These are phyloP conservation scores for Selenicereus undatus DNA, from an alignment of 148 eudicot genomes.

Conservation along the genomic window DNA sequence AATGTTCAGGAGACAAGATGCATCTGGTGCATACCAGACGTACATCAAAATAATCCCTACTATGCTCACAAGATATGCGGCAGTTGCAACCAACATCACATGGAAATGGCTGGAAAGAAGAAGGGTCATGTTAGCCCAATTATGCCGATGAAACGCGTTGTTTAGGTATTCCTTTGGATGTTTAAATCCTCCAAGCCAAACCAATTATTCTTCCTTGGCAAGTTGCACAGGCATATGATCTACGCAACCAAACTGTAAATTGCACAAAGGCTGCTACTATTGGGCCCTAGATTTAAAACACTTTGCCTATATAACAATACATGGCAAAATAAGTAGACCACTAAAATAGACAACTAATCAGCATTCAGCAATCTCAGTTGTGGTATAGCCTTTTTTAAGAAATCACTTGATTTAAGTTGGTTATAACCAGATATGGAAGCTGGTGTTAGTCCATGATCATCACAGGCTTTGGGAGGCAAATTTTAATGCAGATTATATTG, in stretches of 20 bases:
- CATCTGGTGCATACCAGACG: slow-evolving; percentile 72
- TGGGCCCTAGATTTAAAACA: too few relatives aligned
- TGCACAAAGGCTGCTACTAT: too few relatives aligned
- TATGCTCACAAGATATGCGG: slow-evolving; percentile 54
- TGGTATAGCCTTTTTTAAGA: too few relatives aligned
- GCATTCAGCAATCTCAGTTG: too few relatives aligned
- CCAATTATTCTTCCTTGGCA: neutral
- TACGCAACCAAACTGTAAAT: too few relatives aligned
- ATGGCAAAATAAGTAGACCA: too few relatives aligned
- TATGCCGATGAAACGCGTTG: neutral
- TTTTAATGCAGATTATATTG: neutral
- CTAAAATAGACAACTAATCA: too few relatives aligned
- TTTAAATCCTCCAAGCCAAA: neutral
- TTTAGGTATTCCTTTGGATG: neutral
- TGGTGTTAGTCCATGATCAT: too few relatives aligned
- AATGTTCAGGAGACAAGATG: slow-evolving; percentile 65
- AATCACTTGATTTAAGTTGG: too few relatives aligned
- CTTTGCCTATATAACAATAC: too few relatives aligned
- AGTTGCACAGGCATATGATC: too few relatives aligned
- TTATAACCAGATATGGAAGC: too few relatives aligned
- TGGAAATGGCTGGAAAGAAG: slow-evolving; percentile 51
- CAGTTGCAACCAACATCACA: slow-evolving; percentile 47
- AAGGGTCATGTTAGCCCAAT: neutral
- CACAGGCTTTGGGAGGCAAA: neutral
- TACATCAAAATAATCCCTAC: slow-evolving; percentile 69